Evolutionary conservation across 2,329 filamentous ascomycete species (phyloP), one percentile per base, ranked within the genome.

Genomic region (Aspergillus ibericus): DNA sequence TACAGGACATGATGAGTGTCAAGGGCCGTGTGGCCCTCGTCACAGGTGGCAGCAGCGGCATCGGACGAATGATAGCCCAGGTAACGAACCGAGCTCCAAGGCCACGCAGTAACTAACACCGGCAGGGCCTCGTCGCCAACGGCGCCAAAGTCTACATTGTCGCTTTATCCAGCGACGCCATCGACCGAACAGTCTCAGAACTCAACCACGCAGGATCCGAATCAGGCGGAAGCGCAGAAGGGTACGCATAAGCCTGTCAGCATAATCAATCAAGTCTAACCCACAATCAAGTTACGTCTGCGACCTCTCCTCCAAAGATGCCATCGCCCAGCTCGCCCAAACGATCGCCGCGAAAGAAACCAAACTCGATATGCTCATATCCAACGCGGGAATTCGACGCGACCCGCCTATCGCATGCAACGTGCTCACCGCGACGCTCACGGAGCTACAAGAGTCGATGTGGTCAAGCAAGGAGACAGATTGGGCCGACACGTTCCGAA

Each of bases 321-420:
- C 69, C 1, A 80, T 82, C 50, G 56, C 61, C 15, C 53, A 66
- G 3, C 65, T 80, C 4, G 74, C 73, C 0, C 50, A 58, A 3
- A 63, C 66, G 5, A 66, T 81, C 15, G 60, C 64, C n/a, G 46
- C 65, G n/a, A 66, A 66, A 18, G 78, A 80, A 63, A 66, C 54
- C n/a, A 72, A 77, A 42, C 64, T 82, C 16, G 80, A 82, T 62
- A 77, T 82, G 22, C 72, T 82, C 8, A 71, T 81, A 47, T 82
- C 80, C 52, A 82, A 82, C 64, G 80, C 80, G 1, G 80, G 80
- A 8, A 80, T 82, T 49, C 68, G 81, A 29, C 72, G 80, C 32
- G 80, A 82, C 56, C 77, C 80, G 1, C 72, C 70, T 0, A 57
- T 70, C 1, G 53, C 68, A n/a, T 83, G 80, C 66, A 68, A 82